These are phyloP conservation scores for Calonectria hongkongensis DNA, from an alignment of 2,329 filamentous ascomycete species.

Conservation along the genomic window DNA sequence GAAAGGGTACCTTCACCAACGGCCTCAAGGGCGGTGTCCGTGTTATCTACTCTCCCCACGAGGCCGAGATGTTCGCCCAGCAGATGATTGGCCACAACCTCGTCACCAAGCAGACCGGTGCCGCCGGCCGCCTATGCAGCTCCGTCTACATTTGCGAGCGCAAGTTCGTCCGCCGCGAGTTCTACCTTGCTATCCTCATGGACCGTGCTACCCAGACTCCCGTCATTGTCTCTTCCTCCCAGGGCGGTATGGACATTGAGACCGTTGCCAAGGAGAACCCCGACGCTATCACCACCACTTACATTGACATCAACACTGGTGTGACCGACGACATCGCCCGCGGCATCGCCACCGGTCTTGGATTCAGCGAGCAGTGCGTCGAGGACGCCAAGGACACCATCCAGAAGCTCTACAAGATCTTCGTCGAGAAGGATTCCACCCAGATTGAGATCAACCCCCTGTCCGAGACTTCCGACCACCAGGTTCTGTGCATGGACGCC, in stretches of 20 bases:
- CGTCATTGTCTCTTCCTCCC: slow-evolving; percentile 97
- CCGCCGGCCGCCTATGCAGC: slow-evolving; percentile 94
- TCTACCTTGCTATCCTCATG: slow-evolving; percentile 99
- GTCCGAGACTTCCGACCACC: slow-evolving; percentile 97
- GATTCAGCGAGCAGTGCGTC: slow-evolving; percentile 98
- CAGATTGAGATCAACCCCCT: slow-evolving; percentile 99
- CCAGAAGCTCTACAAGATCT: slow-evolving; percentile 99
- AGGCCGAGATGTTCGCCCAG: slow-evolving; percentile 97
- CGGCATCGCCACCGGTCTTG: slow-evolving; percentile 91
- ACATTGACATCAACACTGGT: slow-evolving; percentile 93
- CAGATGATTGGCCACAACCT: slow-evolving; percentile 99
- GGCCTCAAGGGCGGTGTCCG: slow-evolving; percentile 98
- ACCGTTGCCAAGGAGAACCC: slow-evolving; percentile 98
- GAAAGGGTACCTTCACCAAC: slow-evolving; percentile 98
- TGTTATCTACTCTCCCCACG: slow-evolving; percentile 98
- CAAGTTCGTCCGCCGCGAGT: slow-evolving; percentile 99
- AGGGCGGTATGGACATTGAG: slow-evolving; percentile 99
- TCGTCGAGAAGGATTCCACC: slow-evolving; percentile 98
- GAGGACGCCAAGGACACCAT: slow-evolving; percentile 97
- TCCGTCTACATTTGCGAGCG: slow-evolving; percentile 99
- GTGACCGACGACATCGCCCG: slow-evolving; percentile 97
- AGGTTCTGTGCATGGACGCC: slow-evolving; percentile 99
- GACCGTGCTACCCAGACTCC: slow-evolving; percentile 93
- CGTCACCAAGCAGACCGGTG: slow-evolving; percentile 99
- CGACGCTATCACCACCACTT: slow-evolving; percentile 94